Evolutionary conservation across 1,284 basidiomycete genomes (phyloP), one percentile per base, ranked within the genome.

Genomic region (Kalmanozyma brasiliensis): DNA sequence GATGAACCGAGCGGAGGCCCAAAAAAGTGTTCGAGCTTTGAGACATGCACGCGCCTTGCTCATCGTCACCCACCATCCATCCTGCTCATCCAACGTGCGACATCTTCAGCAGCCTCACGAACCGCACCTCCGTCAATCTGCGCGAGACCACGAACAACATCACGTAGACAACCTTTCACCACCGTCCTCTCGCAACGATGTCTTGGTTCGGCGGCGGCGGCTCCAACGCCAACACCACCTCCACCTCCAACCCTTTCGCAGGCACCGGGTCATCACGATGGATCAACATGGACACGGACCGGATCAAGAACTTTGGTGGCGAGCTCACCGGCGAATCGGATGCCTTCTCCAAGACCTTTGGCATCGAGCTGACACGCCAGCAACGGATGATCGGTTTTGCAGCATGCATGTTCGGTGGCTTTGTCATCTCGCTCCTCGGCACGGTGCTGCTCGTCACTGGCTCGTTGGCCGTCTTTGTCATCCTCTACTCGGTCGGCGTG

Each of bases 401-500:
- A 13, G 71, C 65, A 20, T 79, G 77, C 80, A 85, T 90, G 43
- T 85, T 86, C 26, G 62, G 59, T 14, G 77, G 77, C 8, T 77
- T 79, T 30, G 76, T 72, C 24, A 83, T 95, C 60, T 93, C 91
- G 77, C 77, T 96, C 19, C 83, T 97, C 30, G 94, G 91, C 23
- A 87, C 88, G 42, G 87, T 93, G 61, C 83, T 95, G 51, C 84
- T 97, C 44, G 88, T 94, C 80, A 73, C 92, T 7, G 91, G 89
- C 0, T 85, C 87, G 47, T 77, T 91, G 36, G 83, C 85, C n/a
- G 85, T 87, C 51, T 97, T 97, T 80, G 91, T 91, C 30, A 90
- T 91, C 13, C 85, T 97, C 37, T 97, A 93, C 84, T 88, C 86
- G 26, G 67, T 95, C 37, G 94, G 94, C 29, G 90, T 91, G 48